A percentile compares a stretch with the other conserved stretches of the same genome.
These are phyloP conservation scores for Beauveria australis DNA, from an alignment of 2,329 filamentous ascomycete genomes.

Conservation along the genomic window DNA sequence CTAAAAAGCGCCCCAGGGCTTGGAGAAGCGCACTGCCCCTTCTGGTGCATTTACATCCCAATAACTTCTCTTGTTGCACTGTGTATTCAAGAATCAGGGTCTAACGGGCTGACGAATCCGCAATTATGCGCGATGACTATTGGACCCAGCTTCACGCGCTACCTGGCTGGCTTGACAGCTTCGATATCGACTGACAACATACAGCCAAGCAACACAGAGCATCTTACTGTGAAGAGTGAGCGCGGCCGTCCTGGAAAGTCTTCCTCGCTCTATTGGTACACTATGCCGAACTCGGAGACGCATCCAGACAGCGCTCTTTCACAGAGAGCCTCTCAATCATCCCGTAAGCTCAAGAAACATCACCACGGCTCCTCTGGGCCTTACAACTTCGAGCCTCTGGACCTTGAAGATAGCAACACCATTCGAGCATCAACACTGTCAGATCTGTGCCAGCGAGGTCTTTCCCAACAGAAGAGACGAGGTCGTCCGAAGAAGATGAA, in stretches of 20 bases:
- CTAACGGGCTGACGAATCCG: slow-evolving; percentile 27
- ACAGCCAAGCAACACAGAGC: slow-evolving; percentile 24
- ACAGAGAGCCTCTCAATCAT: background rate
- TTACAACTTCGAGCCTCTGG: background rate
- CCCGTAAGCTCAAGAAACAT: background rate
- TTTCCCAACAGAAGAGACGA: slow-evolving; percentile 17
- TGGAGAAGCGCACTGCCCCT: slow-evolving; percentile 16
- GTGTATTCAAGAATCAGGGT: slow-evolving; percentile 21
- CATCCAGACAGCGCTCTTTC: background rate
- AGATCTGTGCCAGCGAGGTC: slow-evolving; percentile 20
- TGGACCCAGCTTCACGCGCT: slow-evolving; percentile 28
- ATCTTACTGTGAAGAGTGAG: slow-evolving; percentile 28
- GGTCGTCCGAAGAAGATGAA: slow-evolving; percentile 23
- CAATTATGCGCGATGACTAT: slow-evolving; percentile 29
- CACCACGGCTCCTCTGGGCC: background rate
- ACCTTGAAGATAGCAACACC: background rate
- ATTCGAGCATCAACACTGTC: slow-evolving; percentile 16
- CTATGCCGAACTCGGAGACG: slow-evolving; percentile 27
- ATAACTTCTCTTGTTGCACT: slow-evolving; percentile 24
- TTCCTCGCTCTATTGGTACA: slow-evolving; percentile 26
- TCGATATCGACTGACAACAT: slow-evolving; percentile 24
- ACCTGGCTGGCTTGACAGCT: slow-evolving; percentile 28
- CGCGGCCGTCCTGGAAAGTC: slow-evolving; percentile 29
- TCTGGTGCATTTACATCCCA: slow-evolving; percentile 28
- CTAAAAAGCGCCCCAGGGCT: slow-evolving; percentile 15